Evolutionary conservation across 2,329 filamentous ascomycete species (phyloP).

Genomic region (Aspergillus quadricinctus): DNA sequence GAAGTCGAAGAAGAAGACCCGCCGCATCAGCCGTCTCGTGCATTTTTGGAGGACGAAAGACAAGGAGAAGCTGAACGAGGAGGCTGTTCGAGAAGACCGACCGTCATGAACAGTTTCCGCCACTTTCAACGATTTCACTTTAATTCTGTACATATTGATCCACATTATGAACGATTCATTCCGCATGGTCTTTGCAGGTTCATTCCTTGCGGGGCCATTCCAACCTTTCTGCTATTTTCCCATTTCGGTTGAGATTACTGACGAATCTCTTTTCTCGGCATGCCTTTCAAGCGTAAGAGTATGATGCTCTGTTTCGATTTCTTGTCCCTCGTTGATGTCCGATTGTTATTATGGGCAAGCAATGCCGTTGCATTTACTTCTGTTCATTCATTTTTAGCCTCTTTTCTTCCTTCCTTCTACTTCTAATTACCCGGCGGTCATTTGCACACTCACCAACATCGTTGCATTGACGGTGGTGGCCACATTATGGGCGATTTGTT

Average conservation of each 20-base stretch:
- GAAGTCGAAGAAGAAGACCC: constrained; percentile 41
- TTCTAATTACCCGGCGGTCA: constrained; percentile 9
- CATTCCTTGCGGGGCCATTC: constrained; percentile 6
- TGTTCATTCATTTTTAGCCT: constrained; percentile 22
- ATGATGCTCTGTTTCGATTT: constrained; percentile 25
- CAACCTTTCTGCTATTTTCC: constrained; percentile 1
- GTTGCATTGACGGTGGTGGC: neutral
- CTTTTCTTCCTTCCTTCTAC: constrained; percentile 11
- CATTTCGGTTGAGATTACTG: constrained; percentile 21
- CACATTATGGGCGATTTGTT: neutral
- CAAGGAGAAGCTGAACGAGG: constrained; percentile 31
- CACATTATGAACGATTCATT: constrained; percentile 16
- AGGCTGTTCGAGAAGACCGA: constrained; percentile 18
- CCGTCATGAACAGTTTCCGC: constrained; percentile 18
- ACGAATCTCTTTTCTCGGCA: constrained; percentile 34
- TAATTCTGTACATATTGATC: constrained; percentile 11
- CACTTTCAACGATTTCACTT: constrained; percentile 10
- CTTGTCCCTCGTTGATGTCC: constrained; percentile 32
- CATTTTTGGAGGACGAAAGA: constrained; percentile 49
- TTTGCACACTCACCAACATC: neutral
- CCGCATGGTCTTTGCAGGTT: constrained; percentile 18
- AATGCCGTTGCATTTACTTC: constrained; percentile 19
- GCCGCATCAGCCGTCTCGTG: constrained; percentile 45
- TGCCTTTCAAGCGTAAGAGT: constrained; percentile 27
- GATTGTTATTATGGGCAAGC: constrained; percentile 22